Evolutionary conservation across 768 basidiomycete species (phyloP), one percentile per base, ranked within the genome.

Genomic region (Lanmaoa rubissima): DNA sequence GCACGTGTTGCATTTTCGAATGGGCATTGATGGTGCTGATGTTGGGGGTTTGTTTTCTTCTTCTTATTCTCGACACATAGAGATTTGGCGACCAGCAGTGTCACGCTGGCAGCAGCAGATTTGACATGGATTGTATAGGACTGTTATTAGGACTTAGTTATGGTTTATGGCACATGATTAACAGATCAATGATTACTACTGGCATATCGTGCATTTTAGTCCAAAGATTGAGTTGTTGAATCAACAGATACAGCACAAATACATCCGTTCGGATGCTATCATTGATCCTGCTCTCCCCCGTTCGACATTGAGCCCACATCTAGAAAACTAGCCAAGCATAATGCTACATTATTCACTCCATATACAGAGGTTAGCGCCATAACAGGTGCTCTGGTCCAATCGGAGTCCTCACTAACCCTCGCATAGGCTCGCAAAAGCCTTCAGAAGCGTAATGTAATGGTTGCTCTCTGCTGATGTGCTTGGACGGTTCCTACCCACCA

Each of bases 61-160:
- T n/a, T n/a, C n/a, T n/a, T n/a, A n/a, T n/a, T n/a, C n/a, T 16
- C 17, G 48, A 5, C 16, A 10, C 39, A 28, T 34, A 65, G 62
- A 64, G 16, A 57, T 64, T 31, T 63, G 49, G 24, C 49, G 55
- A 19, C 63, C 62, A 38, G 24, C 4, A 17, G 38, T 36, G 26
- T 32, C 51, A 42, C 47, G 32, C 32, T 54, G 55, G 60, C 36
- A 54, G 42, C 42, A 28, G n/a, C 39, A 42, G 32, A 13, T 21
- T 1, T 35, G 34, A 34, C n/a, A 16, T 10, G 11, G 16, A 47
- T 3, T 5, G 26, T 45, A 17, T 16, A 19, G 31, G 46, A 14
- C 12, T 51, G 14, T 51, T 40, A 48, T 28, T 28, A 26, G 1
- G 36, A 1, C 7, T 5, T 26, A 50, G n/a, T 0, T 31, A 31